phyloP scores from a whole-genome alignment of 805 yeast genomes.

The Lachancea sp. region DNA sequence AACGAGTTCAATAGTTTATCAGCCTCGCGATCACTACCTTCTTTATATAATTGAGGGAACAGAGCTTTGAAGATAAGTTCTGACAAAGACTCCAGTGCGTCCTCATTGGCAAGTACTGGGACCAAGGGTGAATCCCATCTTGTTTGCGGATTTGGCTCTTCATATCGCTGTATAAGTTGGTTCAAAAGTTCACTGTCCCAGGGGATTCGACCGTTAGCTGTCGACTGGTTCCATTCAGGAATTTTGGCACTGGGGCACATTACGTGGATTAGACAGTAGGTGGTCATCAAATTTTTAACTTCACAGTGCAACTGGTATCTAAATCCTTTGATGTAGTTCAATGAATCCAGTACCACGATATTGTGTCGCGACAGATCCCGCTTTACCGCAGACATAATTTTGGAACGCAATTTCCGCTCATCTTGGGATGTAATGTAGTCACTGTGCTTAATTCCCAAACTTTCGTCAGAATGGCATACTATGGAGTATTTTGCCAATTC shows the following conservation, averaged over 20 bases:
- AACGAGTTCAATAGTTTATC: constrained; percentile 50
- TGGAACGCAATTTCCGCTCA: constrained; percentile 78
- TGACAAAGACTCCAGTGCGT: constrained; percentile 44
- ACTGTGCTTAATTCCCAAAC: constrained; percentile 61
- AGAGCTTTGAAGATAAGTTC: constrained; percentile 62
- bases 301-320: constrained; percentile 92
- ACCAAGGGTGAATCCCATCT: constrained; percentile 95
- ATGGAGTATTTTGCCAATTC: constrained; percentile 45
- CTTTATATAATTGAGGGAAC: constrained; percentile 31
- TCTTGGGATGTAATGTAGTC: constrained; percentile 63
- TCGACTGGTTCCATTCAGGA: constrained; percentile 49
- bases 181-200: constrained; percentile 66
- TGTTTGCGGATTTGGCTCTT: constrained; percentile 80
- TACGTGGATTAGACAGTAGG: constrained; percentile 76
- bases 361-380: constrained; percentile 62
- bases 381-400: constrained; percentile 83
- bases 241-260: constrained; percentile 61
- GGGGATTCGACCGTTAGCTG: constrained; percentile 24
- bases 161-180: constrained; percentile 77
- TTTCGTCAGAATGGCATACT: constrained; percentile 69
- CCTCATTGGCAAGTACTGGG: constrained; percentile 43
- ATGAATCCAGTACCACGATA: constrained; percentile 77
- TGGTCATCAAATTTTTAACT: constrained; percentile 75
- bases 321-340: constrained; percentile 90
- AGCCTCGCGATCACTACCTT: constrained; percentile 8